phyloP scores from a whole-genome alignment of 2,329 filamentous ascomycete genomes.

The Scytalidium lignicola region DNA sequence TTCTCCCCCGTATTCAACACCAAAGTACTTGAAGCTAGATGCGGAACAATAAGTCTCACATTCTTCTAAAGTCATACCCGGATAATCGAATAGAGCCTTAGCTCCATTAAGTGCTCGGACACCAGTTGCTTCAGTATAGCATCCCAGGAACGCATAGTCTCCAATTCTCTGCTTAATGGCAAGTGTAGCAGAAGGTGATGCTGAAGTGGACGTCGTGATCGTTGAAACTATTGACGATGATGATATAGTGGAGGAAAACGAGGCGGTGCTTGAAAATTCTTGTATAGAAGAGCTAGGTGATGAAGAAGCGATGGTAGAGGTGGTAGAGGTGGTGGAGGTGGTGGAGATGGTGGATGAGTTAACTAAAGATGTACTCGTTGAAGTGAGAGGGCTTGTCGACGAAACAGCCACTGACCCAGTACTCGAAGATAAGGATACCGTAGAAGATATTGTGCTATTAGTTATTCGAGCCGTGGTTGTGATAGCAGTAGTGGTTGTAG shows the following conservation, averaged over 20 bases:
- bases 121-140: slow-evolving; percentile 22
- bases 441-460: no score
- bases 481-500: background rate
- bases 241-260: slow-evolving; percentile 4
- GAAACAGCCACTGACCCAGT: no score
- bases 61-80: slow-evolving; percentile 23
- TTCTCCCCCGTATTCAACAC: slow-evolving; percentile 16
- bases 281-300: slow-evolving; percentile 1
- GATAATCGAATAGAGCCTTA: slow-evolving; percentile 4
- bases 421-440: no score
- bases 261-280: background rate
- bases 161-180: slow-evolving; percentile 1
- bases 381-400: background rate
- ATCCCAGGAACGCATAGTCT: slow-evolving; percentile 22
- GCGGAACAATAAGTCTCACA: slow-evolving; percentile 18
- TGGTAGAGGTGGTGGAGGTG: background rate
- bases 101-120: slow-evolving; percentile 17
- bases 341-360: background rate
- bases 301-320: slow-evolving; percentile 4
- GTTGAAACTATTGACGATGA: slow-evolving; percentile 7
- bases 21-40: slow-evolving; percentile 12
- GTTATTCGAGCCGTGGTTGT: background rate
- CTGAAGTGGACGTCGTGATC: slow-evolving; percentile 8
- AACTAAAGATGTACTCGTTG: background rate
- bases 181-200: slow-evolving; percentile 8